These are phyloP conservation scores for Arthrobotrys sphaeroides DNA, from an alignment of 2,329 filamentous ascomycete genomes.

Conservation along the genomic window DNA sequence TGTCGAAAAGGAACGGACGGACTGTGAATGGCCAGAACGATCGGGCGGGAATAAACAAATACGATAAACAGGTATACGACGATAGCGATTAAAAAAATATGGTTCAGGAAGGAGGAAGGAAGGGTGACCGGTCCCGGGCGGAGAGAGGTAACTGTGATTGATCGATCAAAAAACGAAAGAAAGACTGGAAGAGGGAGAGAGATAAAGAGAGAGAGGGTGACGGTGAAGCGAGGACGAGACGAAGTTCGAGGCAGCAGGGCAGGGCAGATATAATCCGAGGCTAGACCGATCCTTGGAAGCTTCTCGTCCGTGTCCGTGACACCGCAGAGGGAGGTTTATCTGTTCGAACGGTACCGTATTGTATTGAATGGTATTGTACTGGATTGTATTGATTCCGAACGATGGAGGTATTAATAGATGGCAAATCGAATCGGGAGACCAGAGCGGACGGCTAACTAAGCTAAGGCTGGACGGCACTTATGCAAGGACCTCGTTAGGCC, in stretches of 20 bases:
- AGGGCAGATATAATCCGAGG: too few relatives aligned
- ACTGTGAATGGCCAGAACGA: slow-evolving; percentile 29
- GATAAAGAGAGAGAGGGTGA: neutral
- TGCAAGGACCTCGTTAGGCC: slow-evolving; percentile 6
- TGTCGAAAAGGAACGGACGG: slow-evolving; percentile 1
- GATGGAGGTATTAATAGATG: slow-evolving; percentile 24
- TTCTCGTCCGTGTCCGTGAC: slow-evolving; percentile 23
- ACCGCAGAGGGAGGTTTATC: neutral
- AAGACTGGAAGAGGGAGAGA: neutral
- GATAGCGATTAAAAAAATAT: neutral
- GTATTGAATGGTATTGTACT: neutral
- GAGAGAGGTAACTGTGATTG: slow-evolving; percentile 4
- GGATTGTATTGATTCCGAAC: neutral
- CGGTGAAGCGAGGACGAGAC: neutral
- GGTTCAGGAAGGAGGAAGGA: neutral
- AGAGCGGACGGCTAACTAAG: slow-evolving; percentile 22
- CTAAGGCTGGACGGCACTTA: neutral
- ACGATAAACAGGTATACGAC: neutral
- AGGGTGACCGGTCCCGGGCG: slow-evolving; percentile 29
- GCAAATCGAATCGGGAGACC: slow-evolving; percentile 19
- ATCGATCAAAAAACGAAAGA: neutral
- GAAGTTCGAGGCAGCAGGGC: neutral
- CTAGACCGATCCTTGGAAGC: slow-evolving; percentile 40
- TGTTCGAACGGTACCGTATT: too few relatives aligned
- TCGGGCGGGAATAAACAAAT: slow-evolving; percentile 20